Base-by-base conservation (phyloP, 257 asterid species). In the Thymus quinquecostatus region DNA sequence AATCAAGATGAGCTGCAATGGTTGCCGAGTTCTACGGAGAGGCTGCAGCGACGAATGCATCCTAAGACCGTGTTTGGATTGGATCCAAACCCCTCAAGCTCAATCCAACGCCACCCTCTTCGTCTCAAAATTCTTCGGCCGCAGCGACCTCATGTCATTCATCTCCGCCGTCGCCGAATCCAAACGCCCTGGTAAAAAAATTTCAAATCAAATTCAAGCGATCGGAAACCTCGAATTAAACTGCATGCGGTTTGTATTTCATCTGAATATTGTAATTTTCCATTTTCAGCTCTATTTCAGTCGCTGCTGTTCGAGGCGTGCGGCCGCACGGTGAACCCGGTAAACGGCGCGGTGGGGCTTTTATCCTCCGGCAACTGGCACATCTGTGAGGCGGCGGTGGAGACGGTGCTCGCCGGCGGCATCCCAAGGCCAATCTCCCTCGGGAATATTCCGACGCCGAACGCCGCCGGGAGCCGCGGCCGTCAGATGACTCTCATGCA, bases 101-200 rank as follows among this genome's bases (percentile, higher is more conserved):
- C 97, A 91, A 69, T 86, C 77, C 53, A 75, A 89, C 92, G 98
- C 98, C 62, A 87, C 92, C 11, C 88, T 91, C 73, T 94, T 91
- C 81, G 82, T 94, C 72, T 89, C 98, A 80, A 94, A 91, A 72
- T 94, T 91, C 85, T 94, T 85, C 65, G 98, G 98, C 82, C 96
- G 98, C 33, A 78, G 83, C 77, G 92, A 86, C 75, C 97, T 93
- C 81, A 74, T 91, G 87, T 29, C 92, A 82, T 82, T 86, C 84
- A 83, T 93, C 82, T 29, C 94, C 76, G 81, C 86, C 77, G 96
- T 87, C 6, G 87, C 97, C 5, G 78, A 72, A 27, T 66, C 62
- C 85, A 72, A 80, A 51, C 75, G 91, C 67, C 81, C 97, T 12
- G 98, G 98, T 92, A 78, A 10, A 2, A 11, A 1, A 71, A 6